Evolutionary conservation across 768 basidiomycete genomes (phyloP).

Genomic region (Phlebiopsis flavidoalba): DNA sequence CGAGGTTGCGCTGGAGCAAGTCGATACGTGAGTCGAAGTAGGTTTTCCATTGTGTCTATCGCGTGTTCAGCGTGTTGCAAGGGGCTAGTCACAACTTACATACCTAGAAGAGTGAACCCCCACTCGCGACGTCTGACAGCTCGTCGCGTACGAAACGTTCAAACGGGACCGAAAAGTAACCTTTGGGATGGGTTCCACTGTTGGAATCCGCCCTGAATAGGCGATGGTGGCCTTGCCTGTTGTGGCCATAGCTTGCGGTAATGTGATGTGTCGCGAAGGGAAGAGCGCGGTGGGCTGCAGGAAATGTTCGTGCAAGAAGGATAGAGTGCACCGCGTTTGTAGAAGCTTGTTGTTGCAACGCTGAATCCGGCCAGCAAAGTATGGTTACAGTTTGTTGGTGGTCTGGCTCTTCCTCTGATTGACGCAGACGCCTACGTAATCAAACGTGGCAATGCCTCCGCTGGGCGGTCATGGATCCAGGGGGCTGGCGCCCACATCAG

Average conservation of each 20-base stretch:
- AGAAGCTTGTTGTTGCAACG: not conserved
- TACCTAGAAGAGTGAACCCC: conserved; percentile 87
- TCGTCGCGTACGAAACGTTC: conserved; percentile 76
- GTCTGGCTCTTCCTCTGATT: not conserved
- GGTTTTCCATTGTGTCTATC: conserved; percentile 87
- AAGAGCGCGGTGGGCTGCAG: not conserved
- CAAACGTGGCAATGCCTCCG: not conserved
- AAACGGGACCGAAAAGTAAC: conserved; percentile 64
- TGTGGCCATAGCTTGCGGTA: not conserved
- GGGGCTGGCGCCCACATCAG: no score
- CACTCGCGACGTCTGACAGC: conserved; percentile 69
- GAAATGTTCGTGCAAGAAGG: not conserved
- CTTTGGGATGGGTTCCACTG: conserved; percentile 23
- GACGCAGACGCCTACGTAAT: conserved; percentile 4
- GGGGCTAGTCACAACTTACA: conserved; percentile 11
- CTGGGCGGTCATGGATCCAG: not conserved
- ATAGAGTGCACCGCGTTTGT: not conserved
- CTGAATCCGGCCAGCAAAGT: conserved; percentile 3
- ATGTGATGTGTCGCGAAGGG: not conserved
- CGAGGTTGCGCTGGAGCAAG: conserved; percentile 75
- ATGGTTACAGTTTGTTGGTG: not conserved
- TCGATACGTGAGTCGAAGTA: conserved; percentile 91
- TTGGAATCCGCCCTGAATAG: conserved; percentile 25
- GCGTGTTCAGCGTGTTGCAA: not conserved
- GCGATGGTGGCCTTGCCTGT: conserved; percentile 20